These are phyloP conservation scores for Adansonia gregorii DNA, from an alignment of 441 rosid genomes.

Conservation along the genomic window DNA sequence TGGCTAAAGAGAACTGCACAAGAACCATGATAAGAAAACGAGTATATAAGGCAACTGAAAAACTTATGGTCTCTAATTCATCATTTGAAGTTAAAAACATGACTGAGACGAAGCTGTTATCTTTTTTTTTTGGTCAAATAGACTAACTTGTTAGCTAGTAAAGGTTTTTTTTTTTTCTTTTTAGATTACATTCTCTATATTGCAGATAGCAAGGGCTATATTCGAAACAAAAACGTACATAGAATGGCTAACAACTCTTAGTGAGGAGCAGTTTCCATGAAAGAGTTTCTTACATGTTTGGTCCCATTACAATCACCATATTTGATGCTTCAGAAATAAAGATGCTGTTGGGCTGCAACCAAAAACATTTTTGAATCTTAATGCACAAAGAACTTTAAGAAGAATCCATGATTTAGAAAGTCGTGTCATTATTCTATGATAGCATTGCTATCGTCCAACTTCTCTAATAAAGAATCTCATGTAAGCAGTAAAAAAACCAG, in stretches of 20 bases:
- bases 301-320: slow-evolving; percentile 90
- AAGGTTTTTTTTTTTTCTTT: background rate
- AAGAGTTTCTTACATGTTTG: slow-evolving; percentile 79
- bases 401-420: slow-evolving; percentile 1
- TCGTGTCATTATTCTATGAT: slow-evolving; percentile 7
- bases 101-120: background rate
- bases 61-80: background rate
- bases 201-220: background rate
- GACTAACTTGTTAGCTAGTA: too few species aligned
- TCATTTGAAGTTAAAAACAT: slow-evolving; percentile 20
- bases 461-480: slow-evolving; percentile 12
- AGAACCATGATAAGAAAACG: slow-evolving; percentile 3
- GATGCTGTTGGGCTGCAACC: slow-evolving; percentile 85
- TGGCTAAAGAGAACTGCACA: background rate
- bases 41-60: background rate
- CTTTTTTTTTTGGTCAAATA: too few species aligned
- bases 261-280: slow-evolving; percentile 23
- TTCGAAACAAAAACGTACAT: slow-evolving; percentile 12
- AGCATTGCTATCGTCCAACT: background rate
- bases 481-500: background rate
- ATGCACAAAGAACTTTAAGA: slow-evolving; percentile 18
- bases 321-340: slow-evolving; percentile 95
- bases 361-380: slow-evolving; percentile 25
- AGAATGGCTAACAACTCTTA: slow-evolving; percentile 14
- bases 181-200: background rate